Evolutionary conservation across 768 basidiomycete species (phyloP), one percentile per base, ranked within the genome.

Genomic region (Mycena amicta): DNA sequence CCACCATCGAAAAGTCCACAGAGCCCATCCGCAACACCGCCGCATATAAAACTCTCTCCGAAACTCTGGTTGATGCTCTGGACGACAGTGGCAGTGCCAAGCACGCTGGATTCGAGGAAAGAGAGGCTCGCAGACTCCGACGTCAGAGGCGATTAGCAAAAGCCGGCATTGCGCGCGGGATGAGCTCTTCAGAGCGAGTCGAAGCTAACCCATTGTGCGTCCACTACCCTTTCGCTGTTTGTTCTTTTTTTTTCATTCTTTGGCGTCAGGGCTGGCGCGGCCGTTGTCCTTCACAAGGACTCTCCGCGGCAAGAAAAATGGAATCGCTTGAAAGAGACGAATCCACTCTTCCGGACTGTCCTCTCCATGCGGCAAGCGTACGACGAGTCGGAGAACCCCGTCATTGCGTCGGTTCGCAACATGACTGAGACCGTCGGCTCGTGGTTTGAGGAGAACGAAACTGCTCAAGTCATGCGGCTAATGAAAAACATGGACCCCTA

Each of bases 361-460:
- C 72, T 74, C 31, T 76, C 80, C 37, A 72, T 92, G 50, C 85
- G 86, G 12, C 82, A 88, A 64, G 77, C 84, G 25, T 98, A 89
- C 69, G 87, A 95, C 66, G 95, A 98, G 66, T 96, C 95, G 2
- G 97, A 99, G 71, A 90, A 95, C 68, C 90, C 95, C 4, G 78
- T 97, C 53, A 81, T 98, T 26, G 83, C 87, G 3, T 85, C 88
- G 16, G 69, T 97, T 55, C 90, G 97, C 37, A 81, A 84, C 5
- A 88, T 97, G 50, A 95, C 95, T 1, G 81, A 87, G 41, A 90
- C 89, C 0, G 80, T 99, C 51, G 93, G 92, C 2, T 85, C 89
- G 2, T 93, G 90, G 87, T 93, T 94, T 67, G 96, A 98, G 57
- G 97, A 99, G 77, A 99, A 92, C 69, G 97, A 99, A 77, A 95